Evolutionary conservation across 805 yeast species (phyloP).

Genomic region (Lipomyces anomalus): DNA sequence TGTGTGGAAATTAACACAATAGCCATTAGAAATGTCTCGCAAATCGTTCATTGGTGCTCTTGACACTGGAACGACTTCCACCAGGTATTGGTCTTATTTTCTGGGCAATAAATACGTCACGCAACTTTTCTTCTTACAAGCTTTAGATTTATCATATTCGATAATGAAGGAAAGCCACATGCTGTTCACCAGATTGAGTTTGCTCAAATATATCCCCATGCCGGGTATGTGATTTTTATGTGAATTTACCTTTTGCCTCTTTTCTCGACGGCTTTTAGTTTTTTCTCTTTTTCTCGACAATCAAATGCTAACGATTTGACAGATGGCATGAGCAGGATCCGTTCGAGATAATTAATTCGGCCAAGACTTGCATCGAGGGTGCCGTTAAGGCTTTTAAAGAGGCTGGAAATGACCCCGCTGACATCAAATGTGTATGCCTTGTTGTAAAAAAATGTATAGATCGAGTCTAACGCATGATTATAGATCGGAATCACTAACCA

Average conservation of each 20-base stretch:
- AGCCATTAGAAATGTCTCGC: too few species aligned
- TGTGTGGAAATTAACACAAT: too few species aligned
- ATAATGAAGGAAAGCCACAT: conserved; percentile 64
- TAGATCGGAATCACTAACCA: conserved; percentile 90
- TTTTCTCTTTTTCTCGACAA: not conserved
- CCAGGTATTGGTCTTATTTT: conserved; percentile 7
- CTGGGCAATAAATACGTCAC: not conserved
- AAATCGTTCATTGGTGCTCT: conserved; percentile 23
- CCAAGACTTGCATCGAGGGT: conserved; percentile 59
- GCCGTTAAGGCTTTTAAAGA: conserved; percentile 32
- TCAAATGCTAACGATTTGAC: not conserved
- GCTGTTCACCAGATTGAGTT: conserved; percentile 90
- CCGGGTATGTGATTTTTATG: conserved; percentile 28
- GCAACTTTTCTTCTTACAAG: conserved; percentile 45
- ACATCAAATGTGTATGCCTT: too few species aligned
- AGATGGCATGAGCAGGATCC: conserved; percentile 95
- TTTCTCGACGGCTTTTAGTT: not conserved
- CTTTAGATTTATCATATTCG: conserved; percentile 78
- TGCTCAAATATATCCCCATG: conserved; percentile 41
- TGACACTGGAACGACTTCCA: conserved; percentile 25
- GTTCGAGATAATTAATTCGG: conserved; percentile 69
- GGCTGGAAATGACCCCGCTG: conserved; percentile 33
- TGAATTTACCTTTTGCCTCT: not conserved
- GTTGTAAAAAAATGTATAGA: too few species aligned
- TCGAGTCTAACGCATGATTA: too few species aligned